Conservation (phyloP, 1,139 yeast genomes). For the Magnusiomyces clavatus region DNA sequence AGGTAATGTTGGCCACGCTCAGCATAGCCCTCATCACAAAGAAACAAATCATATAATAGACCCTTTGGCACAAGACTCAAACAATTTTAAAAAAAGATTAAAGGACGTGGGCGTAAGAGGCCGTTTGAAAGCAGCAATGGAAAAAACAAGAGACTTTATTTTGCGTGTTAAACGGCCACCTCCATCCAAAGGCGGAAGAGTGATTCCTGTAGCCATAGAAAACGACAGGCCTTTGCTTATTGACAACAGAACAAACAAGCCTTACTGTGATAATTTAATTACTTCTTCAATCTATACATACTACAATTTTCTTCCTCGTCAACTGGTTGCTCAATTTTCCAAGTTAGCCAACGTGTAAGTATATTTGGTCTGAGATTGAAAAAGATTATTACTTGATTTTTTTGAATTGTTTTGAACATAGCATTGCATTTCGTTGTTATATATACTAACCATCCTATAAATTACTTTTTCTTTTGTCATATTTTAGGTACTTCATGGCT, state of each 20-base stretch:
- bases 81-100: constrained; percentile 13
- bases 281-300: constrained; percentile 84
- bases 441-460: not conserved
- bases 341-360: constrained; percentile 68
- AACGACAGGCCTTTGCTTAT: constrained; percentile 31
- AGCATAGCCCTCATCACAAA: too few relatives aligned
- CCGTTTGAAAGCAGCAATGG: not conserved
- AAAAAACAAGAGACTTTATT: constrained; percentile 25
- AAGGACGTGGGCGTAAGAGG: constrained; percentile 13
- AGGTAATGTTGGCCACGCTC: too few relatives aligned
- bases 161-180: constrained; percentile 41
- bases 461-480: not conserved
- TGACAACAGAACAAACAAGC: constrained; percentile 61
- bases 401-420: not conserved
- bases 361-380: too few relatives aligned
- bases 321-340: constrained; percentile 81
- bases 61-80: not conserved
- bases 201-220: constrained; percentile 49
- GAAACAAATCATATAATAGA: too few relatives aligned
- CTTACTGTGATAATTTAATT: constrained; percentile 60
- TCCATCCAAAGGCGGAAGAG: constrained; percentile 62
- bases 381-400: not conserved
- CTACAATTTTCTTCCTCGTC: constrained; percentile 80
- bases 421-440: not conserved
- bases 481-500: constrained; percentile 52